Conservation (phyloP, 495 filamentous ascomycete species). For the Penicillium atrosanguineum region DNA sequence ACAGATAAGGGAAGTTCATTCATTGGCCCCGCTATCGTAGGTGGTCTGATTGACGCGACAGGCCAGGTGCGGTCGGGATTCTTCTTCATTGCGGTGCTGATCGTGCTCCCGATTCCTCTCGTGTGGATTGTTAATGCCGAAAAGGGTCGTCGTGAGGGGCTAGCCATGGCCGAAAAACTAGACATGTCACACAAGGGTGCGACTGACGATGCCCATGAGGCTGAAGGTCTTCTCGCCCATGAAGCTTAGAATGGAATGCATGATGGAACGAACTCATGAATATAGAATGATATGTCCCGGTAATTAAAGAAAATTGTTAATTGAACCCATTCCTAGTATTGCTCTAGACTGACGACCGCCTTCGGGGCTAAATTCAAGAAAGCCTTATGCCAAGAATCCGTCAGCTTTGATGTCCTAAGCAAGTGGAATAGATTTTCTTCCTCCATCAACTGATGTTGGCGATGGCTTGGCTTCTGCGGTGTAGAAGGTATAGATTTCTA, state of each 20-base stretch:
- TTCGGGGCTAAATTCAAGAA: too few species aligned
- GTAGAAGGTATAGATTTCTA: not conserved
- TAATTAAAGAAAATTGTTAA: not conserved
- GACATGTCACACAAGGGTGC: constrained; percentile 27
- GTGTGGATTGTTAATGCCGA: constrained; percentile 80
- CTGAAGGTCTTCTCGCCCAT: constrained; percentile 29
- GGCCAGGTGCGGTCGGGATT: constrained; percentile 85
- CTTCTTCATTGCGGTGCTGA: constrained; percentile 77
- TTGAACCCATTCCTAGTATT: not conserved
- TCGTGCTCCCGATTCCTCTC: constrained; percentile 72
- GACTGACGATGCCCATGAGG: constrained; percentile 24
- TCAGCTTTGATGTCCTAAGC: not conserved
- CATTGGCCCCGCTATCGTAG: constrained; percentile 86
- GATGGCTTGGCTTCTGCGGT: too few species aligned
- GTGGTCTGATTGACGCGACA: constrained; percentile 74
- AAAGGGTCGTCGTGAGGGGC: constrained; percentile 67
- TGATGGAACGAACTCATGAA: not conserved
- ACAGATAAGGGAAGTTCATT: constrained; percentile 90
- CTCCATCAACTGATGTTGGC: too few species aligned
- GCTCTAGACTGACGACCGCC: not conserved
- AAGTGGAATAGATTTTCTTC: too few species aligned
- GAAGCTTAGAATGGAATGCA: constrained; percentile 4
- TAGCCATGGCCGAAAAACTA: constrained; percentile 60
- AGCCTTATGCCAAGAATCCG: not conserved
- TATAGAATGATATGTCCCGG: not conserved